These are phyloP conservation scores for Zopfochytrium polystomum DNA, from an alignment of 371 early-diverging fungal species.

Conservation along the genomic window DNA sequence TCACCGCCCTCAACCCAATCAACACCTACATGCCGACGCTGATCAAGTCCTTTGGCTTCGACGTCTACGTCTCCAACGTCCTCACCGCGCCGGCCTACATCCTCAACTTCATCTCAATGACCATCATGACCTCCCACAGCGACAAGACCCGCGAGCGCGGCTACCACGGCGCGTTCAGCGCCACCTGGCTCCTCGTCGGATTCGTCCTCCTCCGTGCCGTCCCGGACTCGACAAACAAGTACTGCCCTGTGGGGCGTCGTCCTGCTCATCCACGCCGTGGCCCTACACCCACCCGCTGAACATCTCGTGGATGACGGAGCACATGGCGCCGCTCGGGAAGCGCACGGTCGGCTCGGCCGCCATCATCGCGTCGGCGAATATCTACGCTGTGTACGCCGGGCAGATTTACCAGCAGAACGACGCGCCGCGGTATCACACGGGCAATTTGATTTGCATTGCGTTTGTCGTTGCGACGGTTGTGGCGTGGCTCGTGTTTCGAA, in stretches of 20 bases:
- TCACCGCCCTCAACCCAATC: slow-evolving; percentile 46
- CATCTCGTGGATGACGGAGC: slow-evolving; percentile 27
- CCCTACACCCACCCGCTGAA: slow-evolving; percentile 23
- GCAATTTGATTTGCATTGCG: slow-evolving; percentile 44
- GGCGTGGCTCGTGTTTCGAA: slow-evolving; percentile 25
- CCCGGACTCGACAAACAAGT: slow-evolving; percentile 42
- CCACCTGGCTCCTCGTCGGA: slow-evolving; percentile 41
- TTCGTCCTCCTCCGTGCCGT: slow-evolving; percentile 43
- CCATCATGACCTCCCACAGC: slow-evolving; percentile 45
- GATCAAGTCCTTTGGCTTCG: slow-evolving; percentile 50
- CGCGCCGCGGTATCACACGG: slow-evolving; percentile 45
- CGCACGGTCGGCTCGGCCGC: slow-evolving; percentile 29
- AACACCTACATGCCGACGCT: slow-evolving; percentile 50
- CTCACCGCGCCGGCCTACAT: slow-evolving; percentile 53
- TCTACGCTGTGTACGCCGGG: slow-evolving; percentile 16
- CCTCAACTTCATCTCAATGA: slow-evolving; percentile 43
- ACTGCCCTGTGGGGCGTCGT: slow-evolving; percentile 46
- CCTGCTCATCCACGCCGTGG: slow-evolving; percentile 11
- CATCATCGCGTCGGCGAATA: slow-evolving; percentile 24
- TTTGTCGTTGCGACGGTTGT: slow-evolving; percentile 7
- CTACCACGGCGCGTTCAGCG: slow-evolving; percentile 42
- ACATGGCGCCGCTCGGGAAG: slow-evolving; percentile 28
- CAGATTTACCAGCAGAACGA: slow-evolving; percentile 26
- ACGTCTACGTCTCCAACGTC: slow-evolving; percentile 48
- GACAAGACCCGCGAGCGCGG: slow-evolving; percentile 48